Percentiles rank a stretch among this genome's conserved stretches.
These are phyloP conservation scores for Kockiozyma suomiensis DNA, from an alignment of 805 yeast species.

Conservation along the genomic window DNA sequence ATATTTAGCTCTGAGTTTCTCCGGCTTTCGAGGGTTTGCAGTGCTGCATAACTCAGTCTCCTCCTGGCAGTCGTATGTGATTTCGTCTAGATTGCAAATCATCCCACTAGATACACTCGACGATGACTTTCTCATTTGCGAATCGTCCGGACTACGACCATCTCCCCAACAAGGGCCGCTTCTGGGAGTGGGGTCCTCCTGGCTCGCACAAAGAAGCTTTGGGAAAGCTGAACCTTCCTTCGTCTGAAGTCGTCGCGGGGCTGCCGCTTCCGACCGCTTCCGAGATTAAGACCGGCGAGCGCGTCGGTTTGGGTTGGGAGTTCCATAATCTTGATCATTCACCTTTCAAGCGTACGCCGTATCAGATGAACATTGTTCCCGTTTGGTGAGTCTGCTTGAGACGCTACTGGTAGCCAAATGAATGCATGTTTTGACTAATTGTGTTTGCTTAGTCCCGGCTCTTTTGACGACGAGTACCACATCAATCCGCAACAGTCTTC, in stretches of 20 bases:
- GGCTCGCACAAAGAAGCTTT: conserved; percentile 39
- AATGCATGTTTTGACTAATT: not conserved
- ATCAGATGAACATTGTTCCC: not conserved
- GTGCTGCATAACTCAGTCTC: too few species aligned
- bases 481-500: conserved; percentile 38
- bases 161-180: conserved; percentile 35
- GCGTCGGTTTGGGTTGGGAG: conserved; percentile 34
- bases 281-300: conserved; percentile 35
- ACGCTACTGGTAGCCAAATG: not conserved
- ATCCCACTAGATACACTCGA: too few species aligned
- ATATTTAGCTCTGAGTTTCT: too few species aligned
- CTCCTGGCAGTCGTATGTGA: too few species aligned
- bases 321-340: conserved; percentile 34
- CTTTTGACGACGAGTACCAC: conserved; percentile 34
- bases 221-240: conserved; percentile 35
- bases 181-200: conserved; percentile 39
- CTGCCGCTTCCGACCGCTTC: conserved; percentile 23
- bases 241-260: conserved; percentile 32
- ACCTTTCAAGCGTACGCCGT: conserved; percentile 17
- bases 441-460: not conserved
- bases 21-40: too few species aligned
- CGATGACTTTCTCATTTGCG: too few species aligned
- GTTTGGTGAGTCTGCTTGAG: not conserved
- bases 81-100: too few species aligned
- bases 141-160: conserved; percentile 36